Evolutionary conservation across 1,284 basidiomycete genomes (phyloP), one percentile per base, ranked within the genome.

Genomic region (Tetrapyrgos nigripes): DNA sequence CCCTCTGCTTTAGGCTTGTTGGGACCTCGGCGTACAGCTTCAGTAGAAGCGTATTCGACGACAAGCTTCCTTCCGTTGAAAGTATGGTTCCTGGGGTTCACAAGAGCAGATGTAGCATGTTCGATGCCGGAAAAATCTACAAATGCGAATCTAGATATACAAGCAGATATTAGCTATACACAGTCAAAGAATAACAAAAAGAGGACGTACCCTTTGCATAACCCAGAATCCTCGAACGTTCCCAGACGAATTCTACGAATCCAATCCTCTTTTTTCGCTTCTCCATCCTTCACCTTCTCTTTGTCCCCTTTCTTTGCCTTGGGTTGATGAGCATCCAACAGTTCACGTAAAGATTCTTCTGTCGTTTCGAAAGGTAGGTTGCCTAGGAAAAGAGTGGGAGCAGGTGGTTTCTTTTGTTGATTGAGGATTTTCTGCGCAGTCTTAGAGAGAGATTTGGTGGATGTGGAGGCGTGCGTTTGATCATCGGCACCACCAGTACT

Each of bases 161-260:
- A 50, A 43, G 28, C 48, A 37, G 40, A 26, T 40, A 55, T 26
- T 45, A 53, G 29, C 23, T 29, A 40, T 35, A 27, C 29, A 33
- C 40, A 19, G 9, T 24, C 43, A 23, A 19, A 43, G 45, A 33
- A 17, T 45, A 19, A 51, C 29, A 47, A 44, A 1, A 46, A 46
- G 47, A 28, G 23, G 40, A 24, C 74, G 63, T 70, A 97, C 93
- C 97, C 97, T 83, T 98, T 99, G 76, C 97, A 98, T 62, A 89
- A 80, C 5, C 95, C 95, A 55, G 86, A 92, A 73, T 98, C 97
- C 72, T 98, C 94, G 66, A 99, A 99, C 17, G 95, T 96, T 1
- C 94, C 96, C 82, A 99, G 83, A 3, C 97, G 87, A 27, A 98
- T 81, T 72, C 96, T 96, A 62, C 93, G 85, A 75, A 98, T 88